Base-by-base conservation (phyloP, 805 yeast genomes). In the Danielia reshetovae region DNA sequence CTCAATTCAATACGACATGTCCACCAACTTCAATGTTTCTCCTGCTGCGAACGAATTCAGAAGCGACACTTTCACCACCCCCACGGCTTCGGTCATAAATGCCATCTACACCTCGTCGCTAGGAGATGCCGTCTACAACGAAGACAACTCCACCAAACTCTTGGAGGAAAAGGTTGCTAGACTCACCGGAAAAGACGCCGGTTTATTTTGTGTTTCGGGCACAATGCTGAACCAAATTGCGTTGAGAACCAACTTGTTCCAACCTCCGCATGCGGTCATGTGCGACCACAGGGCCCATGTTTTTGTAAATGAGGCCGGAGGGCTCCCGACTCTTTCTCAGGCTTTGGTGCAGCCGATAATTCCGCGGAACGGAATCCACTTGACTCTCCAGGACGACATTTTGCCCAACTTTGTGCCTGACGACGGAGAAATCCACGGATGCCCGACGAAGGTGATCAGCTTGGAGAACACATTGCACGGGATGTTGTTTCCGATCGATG, bases 381-480 rank as follows among this genome's bases (percentile, higher is more conserved):
- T 66, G 35, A 65, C 70, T 1, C 49, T 62, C 35, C 62, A 60
- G 31, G 67, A 63, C 36, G 68, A 64, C 34, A 59, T 66, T 23
- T 29, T 58, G 18, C 61, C 61, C 17, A 58, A 61, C 39, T 59
- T 51, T 35, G 55, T 61, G 11, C 68, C 68, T 5, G 71, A 65
- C 40, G 70, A 64, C 36, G 72, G 70, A 7, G 72, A 67, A 35
- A 65, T 67, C 35, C 72, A 67, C 41, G 52, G 60, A 7, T 68
- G 70, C 26, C 72, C 72, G 22, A 67, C 71, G 7, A 65, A 65
- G 38, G 62, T 67, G 28, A 64, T 67, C 27, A 58, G 64, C 18
- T 59, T 67, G 49, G 72, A 67, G 37, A 67, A 67, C 45, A 66
- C 72, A 10, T 49, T 66, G 34, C 68, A 65, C 43, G 72, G 72